These are phyloP conservation scores for Echinosophora koreensis DNA, from an alignment of 306 rosid genomes.

Conservation along the genomic window DNA sequence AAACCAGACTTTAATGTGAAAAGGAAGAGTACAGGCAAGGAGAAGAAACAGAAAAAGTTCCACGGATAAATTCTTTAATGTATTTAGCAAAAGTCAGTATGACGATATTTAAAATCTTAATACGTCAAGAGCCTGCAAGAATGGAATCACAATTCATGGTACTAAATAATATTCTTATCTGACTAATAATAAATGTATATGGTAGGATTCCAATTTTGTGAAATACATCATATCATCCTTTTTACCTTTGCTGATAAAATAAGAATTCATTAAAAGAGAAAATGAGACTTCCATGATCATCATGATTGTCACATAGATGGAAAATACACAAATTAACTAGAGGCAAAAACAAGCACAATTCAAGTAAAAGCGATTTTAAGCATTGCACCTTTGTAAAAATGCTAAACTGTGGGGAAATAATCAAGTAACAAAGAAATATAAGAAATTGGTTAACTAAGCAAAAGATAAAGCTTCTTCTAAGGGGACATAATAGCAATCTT, in stretches of 20 bases:
- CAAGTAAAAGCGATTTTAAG: background rate
- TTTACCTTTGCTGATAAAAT: background rate
- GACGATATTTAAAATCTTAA: constrained; percentile 3
- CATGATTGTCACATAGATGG: background rate
- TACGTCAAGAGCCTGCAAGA: background rate
- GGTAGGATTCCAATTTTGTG: background rate
- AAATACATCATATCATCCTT: background rate
- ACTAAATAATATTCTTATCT: background rate
- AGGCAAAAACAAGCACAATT: constrained; percentile 3
- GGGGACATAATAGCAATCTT: too few species aligned
- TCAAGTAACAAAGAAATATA: background rate
- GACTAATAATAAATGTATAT: background rate
- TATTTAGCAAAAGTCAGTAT: constrained; percentile 9
- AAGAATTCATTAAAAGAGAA: background rate
- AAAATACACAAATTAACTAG: constrained; percentile 2
- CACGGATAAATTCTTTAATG: background rate
- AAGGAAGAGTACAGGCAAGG: background rate
- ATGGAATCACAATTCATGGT: background rate
- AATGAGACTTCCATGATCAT: background rate
- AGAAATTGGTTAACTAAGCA: too few species aligned
- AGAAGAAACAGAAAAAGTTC: background rate
- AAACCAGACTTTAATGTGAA: background rate
- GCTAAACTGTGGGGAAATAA: too few species aligned
- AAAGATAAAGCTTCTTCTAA: too few species aligned
- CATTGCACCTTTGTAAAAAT: too few species aligned